These are phyloP conservation scores for Taphrina populina DNA, from an alignment of 1,139 yeast species.

Conservation along the genomic window DNA sequence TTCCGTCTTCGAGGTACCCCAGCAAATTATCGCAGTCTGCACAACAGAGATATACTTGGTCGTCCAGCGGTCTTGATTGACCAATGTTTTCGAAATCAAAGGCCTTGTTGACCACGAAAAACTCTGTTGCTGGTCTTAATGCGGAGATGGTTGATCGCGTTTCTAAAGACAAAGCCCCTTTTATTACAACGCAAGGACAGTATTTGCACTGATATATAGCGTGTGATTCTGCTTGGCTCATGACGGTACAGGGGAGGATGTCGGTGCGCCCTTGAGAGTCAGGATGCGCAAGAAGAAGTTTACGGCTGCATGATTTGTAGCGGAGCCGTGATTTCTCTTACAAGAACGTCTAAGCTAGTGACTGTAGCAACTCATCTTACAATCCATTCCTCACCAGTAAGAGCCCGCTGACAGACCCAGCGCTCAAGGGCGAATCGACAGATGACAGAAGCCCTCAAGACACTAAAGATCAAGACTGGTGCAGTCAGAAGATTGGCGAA, in stretches of 20 bases:
- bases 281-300: no score
- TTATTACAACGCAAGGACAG: constrained; percentile 24
- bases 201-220: constrained; percentile 21
- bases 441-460: constrained; percentile 15
- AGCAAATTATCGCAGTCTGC: constrained; percentile 27
- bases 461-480: constrained; percentile 24
- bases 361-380: no score
- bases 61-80: constrained; percentile 23
- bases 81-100: constrained; percentile 32
- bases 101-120: constrained; percentile 14
- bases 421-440: no score
- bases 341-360: no score
- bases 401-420: no score
- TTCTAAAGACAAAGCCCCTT: not conserved
- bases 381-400: no score
- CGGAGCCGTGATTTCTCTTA: no score
- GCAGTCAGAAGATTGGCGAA: constrained; percentile 27
- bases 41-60: constrained; percentile 21
- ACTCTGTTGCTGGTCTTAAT: not conserved
- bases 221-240: no score
- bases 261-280: no score
- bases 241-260: no score
- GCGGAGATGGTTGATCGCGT: constrained; percentile 8
- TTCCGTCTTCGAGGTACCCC: constrained; percentile 18
- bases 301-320: no score